Percentiles rank a stretch among this genome's conserved stretches.
Evolutionary conservation across 768 basidiomycete genomes (phyloP).

Genomic region (Trametopsis cervina): DNA sequence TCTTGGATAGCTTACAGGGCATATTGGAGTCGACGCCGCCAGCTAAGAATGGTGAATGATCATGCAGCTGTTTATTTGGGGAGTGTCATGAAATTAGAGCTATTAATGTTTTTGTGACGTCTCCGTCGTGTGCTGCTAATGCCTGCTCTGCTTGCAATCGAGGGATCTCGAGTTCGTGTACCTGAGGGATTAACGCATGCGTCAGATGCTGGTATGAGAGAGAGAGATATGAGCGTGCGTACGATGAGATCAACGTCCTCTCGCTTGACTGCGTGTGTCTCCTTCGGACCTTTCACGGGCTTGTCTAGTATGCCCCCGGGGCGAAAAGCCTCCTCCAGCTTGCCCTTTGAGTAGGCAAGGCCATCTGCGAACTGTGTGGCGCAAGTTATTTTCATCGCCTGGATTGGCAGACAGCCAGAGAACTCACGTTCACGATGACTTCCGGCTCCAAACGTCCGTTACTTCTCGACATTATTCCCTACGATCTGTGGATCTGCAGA

Average conservation of each 20-base stretch:
- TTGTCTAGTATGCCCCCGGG: constrained; percentile 48
- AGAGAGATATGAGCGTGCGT: constrained; percentile 12
- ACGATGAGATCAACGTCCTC: constrained; percentile 66
- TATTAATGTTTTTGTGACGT: constrained; percentile 43
- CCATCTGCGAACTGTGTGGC: constrained; percentile 52
- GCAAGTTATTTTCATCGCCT: background rate
- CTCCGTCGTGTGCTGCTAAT: constrained; percentile 44
- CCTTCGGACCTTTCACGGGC: constrained; percentile 40
- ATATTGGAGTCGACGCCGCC: background rate
- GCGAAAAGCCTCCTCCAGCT: constrained; percentile 58
- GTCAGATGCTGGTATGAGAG: background rate
- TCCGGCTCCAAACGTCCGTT: constrained; percentile 59
- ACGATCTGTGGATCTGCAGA: background rate
- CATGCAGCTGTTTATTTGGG: background rate
- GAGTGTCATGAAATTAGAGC: constrained; percentile 14
- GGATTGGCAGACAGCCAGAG: background rate
- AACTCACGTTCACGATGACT: constrained; percentile 58
- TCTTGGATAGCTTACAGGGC: background rate
- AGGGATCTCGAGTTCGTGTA: constrained; percentile 59
- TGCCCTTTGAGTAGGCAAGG: constrained; percentile 57
- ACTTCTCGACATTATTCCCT: constrained; percentile 18
- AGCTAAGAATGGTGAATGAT: background rate
- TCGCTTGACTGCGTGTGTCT: constrained; percentile 36
- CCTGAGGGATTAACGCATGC: constrained; percentile 27
- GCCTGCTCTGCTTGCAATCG: constrained; percentile 52